Evolutionary conservation across 768 basidiomycete genomes (phyloP), one percentile per base, ranked within the genome.

Genomic region (Rhizopogon rudus): DNA sequence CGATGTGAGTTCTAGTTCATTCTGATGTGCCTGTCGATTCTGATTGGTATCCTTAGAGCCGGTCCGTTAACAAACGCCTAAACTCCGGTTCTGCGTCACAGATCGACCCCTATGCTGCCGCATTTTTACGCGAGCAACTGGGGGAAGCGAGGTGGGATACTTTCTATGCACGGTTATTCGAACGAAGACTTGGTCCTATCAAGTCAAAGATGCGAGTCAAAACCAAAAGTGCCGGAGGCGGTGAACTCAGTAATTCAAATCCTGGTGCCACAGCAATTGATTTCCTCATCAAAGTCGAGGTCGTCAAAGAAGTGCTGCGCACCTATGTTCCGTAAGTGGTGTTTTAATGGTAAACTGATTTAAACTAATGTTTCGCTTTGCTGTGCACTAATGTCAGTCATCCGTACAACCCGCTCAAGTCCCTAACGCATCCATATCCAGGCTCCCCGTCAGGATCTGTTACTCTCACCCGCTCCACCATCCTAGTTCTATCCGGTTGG

Each of bases 321-420:
- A 75, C 68, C 7, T 80, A 70, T 58, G 78, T 80, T 50, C 77
- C 77, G 78, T 78, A 66, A 60, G 78, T 77, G 28, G 40, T 42
- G 13, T 33, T 16, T 20, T 40, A 40, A 8, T 6, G 41, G 40
- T n/a, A 6, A 53, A 40, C 14, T 6, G 16, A 37, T 14, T 52
- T 52, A 20, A 41, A 44, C 35, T 40, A 45, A 46, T 44, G 12
- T 17, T 20, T 39, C 44, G 31, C 31, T 22, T 51, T 54, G 39
- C 35, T 20, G 37, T 53, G 46, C 35, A 20, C 25, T 35, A 20
- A 35, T 48, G 25, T 44, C 71, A 78, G 77, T n/a, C 77, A 79
- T 61, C 79, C 77, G 58, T 79, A 80, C 51, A 78, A 79, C 64
- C 77, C 78, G 56, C 70, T 77, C 64, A 80, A 80, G 59, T 77